Evolutionary conservation across 2,329 filamentous ascomycete species (phyloP).

Genomic region (Chaetomium strumarium): DNA sequence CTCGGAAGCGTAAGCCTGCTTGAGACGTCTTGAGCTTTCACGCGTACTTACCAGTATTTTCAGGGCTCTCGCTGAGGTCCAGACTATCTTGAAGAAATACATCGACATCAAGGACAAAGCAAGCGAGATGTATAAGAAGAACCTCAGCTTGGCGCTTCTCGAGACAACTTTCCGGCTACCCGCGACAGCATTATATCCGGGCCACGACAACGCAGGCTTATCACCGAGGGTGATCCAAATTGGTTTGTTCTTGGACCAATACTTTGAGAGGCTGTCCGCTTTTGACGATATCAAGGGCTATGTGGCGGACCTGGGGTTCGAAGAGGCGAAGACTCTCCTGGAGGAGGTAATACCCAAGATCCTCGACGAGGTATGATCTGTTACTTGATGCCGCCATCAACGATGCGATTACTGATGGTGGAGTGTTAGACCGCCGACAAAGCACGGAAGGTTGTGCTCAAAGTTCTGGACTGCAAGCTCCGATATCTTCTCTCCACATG

Average conservation of each 20-base stretch:
- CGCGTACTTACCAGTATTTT: background rate
- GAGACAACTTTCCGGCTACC: conserved; percentile 30
- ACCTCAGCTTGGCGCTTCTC: conserved; percentile 30
- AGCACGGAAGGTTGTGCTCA: conserved; percentile 21
- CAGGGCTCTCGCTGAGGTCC: conserved; percentile 28
- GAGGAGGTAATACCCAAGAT: conserved; percentile 32
- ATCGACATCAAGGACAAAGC: conserved; percentile 25
- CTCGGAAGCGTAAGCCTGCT: conserved; percentile 23
- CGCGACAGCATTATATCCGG: conserved; percentile 14
- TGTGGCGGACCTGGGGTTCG: conserved; percentile 36
- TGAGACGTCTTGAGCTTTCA: background rate
- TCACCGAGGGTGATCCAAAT: conserved; percentile 31
- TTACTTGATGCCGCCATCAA: background rate
- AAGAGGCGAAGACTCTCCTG: conserved; percentile 37
- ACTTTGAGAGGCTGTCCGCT: conserved; percentile 28
- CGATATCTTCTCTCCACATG: conserved; percentile 41
- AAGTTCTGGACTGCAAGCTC: conserved; percentile 37
- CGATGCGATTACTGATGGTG: conserved; percentile 4
- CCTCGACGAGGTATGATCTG: conserved; percentile 29
- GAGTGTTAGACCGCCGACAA: conserved; percentile 16
- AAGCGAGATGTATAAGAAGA: conserved; percentile 32
- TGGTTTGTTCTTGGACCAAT: conserved; percentile 30
- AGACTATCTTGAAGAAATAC: conserved; percentile 26
- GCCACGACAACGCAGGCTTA: conserved; percentile 3
- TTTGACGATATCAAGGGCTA: conserved; percentile 45